phyloP scores from a whole-genome alignment of 1,139 yeast species.

The Blastobotrys capitulatus region DNA sequence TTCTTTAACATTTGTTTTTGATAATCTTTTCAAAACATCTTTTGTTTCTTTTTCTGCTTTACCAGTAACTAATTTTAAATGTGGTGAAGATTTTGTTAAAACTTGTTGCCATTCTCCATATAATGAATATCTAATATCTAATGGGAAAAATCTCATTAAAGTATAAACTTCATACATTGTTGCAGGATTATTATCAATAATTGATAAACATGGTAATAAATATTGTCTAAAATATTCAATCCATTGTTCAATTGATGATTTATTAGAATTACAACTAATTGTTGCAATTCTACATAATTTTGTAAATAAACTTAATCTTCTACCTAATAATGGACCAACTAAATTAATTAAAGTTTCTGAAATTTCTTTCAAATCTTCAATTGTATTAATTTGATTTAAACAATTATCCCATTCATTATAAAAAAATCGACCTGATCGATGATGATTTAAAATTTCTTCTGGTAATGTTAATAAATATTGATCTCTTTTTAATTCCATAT shows the following conservation, averaged over 20 bases:
- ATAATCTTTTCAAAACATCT: conserved; percentile 72
- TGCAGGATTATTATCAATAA: conserved; percentile 56
- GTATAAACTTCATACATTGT: conserved; percentile 56
- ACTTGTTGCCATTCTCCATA: conserved; percentile 78
- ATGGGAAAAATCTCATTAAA: conserved; percentile 49
- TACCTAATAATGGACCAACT: conserved; percentile 53
- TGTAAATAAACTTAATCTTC: conserved; percentile 45
- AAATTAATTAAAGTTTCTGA: conserved; percentile 50
- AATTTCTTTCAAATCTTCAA: conserved; percentile 43
- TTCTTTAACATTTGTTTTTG: conserved; percentile 75
- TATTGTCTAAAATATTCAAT: conserved; percentile 58
- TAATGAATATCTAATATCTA: conserved; percentile 65
- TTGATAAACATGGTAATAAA: conserved; percentile 62
- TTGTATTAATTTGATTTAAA: conserved; percentile 37
- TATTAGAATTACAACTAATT: conserved; percentile 25
- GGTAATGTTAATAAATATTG: neutral
- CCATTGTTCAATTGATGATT: conserved; percentile 39
- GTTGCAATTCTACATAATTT: conserved; percentile 58
- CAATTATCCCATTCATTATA: conserved; percentile 46
- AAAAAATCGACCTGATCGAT: conserved; percentile 38
- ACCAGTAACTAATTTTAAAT: conserved; percentile 57
- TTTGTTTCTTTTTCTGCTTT: conserved; percentile 80
- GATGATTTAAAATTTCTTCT: neutral
- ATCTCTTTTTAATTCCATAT: neutral
- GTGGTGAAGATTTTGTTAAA: conserved; percentile 47